Evolutionary conservation across 2,329 filamentous ascomycete genomes (phyloP).

Genomic region (Epichloe elymi): DNA sequence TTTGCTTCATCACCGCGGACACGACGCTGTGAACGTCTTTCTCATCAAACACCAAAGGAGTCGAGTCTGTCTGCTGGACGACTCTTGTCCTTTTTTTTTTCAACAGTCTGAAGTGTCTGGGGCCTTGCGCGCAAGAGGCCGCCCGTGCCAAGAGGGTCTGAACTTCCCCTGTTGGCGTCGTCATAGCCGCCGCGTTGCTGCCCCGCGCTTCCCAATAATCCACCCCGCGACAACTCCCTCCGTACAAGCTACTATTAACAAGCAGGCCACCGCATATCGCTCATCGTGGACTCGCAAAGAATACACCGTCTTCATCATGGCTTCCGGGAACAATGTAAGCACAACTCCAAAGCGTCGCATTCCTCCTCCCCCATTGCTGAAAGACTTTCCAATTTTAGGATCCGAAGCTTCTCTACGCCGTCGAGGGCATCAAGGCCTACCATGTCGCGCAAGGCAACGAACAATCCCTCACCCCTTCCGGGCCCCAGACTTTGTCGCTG

Average conservation of each 20-base stretch:
- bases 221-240: background rate
- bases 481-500: slow-evolving; percentile 81
- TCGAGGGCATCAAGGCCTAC: slow-evolving; percentile 81
- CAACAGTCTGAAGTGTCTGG: no score
- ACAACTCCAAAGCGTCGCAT: background rate
- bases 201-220: background rate
- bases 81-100: no score
- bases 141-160: background rate
- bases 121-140: no score
- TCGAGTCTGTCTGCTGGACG: no score
- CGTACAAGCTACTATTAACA: no score
- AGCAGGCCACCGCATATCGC: background rate
- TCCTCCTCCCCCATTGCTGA: background rate
- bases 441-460: slow-evolving; percentile 84
- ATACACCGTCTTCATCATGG: slow-evolving; percentile 10
- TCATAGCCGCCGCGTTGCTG: background rate
- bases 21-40: no score
- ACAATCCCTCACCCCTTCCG: slow-evolving; percentile 66
- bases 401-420: slow-evolving; percentile 53
- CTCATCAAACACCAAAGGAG: no score
- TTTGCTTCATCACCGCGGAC: no score
- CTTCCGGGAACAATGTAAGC: slow-evolving; percentile 21
- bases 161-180: background rate
- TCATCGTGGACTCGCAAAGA: background rate
- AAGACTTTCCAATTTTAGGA: slow-evolving; percentile 24